These are phyloP conservation scores for Solanum arcanum DNA, from an alignment of 257 asterid genomes.

Conservation along the genomic window DNA sequence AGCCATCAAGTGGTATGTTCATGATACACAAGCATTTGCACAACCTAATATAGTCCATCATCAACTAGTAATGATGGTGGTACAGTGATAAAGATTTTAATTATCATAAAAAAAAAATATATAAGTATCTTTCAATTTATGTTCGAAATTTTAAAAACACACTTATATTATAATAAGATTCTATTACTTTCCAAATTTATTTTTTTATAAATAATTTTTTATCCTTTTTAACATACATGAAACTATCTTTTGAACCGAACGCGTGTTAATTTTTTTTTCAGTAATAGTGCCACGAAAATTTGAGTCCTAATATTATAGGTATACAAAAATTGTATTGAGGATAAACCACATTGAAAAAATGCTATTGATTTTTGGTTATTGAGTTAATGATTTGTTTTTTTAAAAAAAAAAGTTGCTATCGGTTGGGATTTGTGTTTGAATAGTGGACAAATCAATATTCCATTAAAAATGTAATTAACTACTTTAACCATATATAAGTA, in stretches of 20 bases:
- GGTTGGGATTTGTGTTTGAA: background rate
- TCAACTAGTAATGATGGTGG: no score
- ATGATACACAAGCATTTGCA: background rate
- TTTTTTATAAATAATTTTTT: no score
- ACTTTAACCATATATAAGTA: no score
- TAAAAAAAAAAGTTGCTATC: no score
- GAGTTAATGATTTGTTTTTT: background rate
- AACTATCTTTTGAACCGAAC: accelerated
- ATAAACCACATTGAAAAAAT: no score
- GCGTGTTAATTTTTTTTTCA: no score
- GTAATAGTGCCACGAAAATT: no score
- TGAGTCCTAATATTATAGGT: background rate
- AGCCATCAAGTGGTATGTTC: background rate
- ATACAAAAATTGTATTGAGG: background rate
- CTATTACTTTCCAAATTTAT: accelerated
- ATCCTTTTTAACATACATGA: accelerated
- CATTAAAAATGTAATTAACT: no score
- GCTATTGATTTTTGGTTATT: background rate
- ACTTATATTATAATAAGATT: no score
- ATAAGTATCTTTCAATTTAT: no score
- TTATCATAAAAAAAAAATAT: no score
- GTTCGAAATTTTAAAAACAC: no score
- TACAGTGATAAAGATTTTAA: background rate
- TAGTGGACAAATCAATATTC: background rate
- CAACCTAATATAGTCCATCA: background rate